A percentile compares a stretch with the other conserved stretches of the same genome.
Evolutionary conservation across 768 basidiomycete species (phyloP).

Genomic region (Strobilomyces confusus): DNA sequence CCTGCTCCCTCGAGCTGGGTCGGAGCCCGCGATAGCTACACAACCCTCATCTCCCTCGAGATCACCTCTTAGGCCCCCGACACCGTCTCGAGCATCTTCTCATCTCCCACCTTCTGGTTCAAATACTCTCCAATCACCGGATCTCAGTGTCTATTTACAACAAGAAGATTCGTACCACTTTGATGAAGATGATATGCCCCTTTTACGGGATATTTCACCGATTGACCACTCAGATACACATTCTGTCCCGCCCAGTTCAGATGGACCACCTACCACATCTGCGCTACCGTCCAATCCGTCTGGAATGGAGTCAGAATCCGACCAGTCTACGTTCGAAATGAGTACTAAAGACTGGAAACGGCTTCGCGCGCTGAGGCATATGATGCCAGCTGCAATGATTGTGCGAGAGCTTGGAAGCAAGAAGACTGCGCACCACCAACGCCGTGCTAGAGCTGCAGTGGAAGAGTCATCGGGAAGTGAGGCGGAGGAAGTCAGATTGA

Average conservation of each 20-base stretch:
- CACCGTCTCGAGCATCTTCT: conserved; percentile 8
- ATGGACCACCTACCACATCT: conserved; percentile 17
- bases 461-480: conserved; percentile 27
- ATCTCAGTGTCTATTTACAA: conserved; percentile 12
- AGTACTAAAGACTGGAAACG: conserved; percentile 32
- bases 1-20: conserved; percentile 5
- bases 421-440: conserved; percentile 9
- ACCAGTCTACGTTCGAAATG: conserved; percentile 16
- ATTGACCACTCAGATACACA: neutral
- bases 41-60: conserved; percentile 3
- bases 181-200: conserved; percentile 4
- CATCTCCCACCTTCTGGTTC: conserved; percentile 3
- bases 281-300: conserved; percentile 16
- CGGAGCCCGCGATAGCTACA: conserved; percentile 11
- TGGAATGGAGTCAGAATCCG: conserved; percentile 17
- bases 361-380: conserved; percentile 38
- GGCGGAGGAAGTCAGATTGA: conserved; percentile 38
- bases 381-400: conserved; percentile 57
- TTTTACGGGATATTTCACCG: conserved; percentile 6
- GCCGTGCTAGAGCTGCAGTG: conserved; percentile 5
- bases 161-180: conserved; percentile 14
- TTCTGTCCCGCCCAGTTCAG: conserved; percentile 16
- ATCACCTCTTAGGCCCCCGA: neutral
- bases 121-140: conserved; percentile 4
- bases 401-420: conserved; percentile 27